phyloP scores from a whole-genome alignment of 1,284 basidiomycete genomes.

The Microbotryum lychnidis-dioicae region DNA sequence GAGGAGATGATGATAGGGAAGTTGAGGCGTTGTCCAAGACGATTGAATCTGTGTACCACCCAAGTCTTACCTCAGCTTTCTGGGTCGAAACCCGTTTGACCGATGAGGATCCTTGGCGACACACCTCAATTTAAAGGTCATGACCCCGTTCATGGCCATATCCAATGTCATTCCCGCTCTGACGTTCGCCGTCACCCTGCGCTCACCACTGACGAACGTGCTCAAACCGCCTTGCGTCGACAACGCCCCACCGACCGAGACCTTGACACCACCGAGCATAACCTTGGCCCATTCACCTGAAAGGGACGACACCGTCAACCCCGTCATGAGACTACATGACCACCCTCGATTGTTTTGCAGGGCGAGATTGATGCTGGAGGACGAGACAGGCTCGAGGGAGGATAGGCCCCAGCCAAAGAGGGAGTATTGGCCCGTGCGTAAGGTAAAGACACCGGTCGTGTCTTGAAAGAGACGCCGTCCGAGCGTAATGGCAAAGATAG shows the following conservation, averaged over 20 bases:
- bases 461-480: conserved; percentile 43
- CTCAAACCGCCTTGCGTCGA: conserved; percentile 36
- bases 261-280: conserved; percentile 43
- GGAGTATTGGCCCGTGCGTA: conserved; percentile 37
- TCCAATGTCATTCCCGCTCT: conserved; percentile 38
- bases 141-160: conserved; percentile 36
- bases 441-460: conserved; percentile 38
- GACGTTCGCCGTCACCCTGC: conserved; percentile 40
- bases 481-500: conserved; percentile 43
- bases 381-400: conserved; percentile 12
- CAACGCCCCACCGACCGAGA: conserved; percentile 42
- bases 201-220: conserved; percentile 37
- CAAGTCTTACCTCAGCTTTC: too few species aligned
- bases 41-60: conserved; percentile 39
- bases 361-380: conserved; percentile 24
- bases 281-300: conserved; percentile 42
- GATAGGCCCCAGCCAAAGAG: conserved; percentile 37
- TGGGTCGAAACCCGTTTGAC: too few species aligned
- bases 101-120: neutral
- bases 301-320: conserved; percentile 12
- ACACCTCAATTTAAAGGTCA: conserved; percentile 37
- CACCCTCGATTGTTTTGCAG: conserved; percentile 14
- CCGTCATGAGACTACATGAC: conserved; percentile 9
- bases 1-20: conserved; percentile 52
- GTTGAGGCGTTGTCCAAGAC: conserved; percentile 50